A percentile compares a stretch with the other conserved stretches of the same genome.
Conservation (phyloP, 2,329 filamentous ascomycete species). For the Hypoxylon sp. region DNA sequence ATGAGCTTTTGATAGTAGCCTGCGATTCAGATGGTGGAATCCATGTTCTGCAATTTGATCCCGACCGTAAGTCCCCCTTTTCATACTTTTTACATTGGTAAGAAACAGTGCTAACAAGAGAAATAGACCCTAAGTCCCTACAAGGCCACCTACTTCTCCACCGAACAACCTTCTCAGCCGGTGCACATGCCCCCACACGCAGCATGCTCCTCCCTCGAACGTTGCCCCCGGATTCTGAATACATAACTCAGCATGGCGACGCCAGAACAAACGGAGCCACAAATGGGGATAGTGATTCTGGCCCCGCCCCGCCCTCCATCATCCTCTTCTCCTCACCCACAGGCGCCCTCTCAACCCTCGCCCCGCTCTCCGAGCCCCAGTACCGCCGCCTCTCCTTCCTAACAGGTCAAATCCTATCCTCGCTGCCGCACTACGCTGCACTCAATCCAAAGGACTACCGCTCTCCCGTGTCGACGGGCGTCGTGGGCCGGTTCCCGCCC, state of each 20-base stretch:
- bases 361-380: constrained; percentile 81
- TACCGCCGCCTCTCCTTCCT: constrained; percentile 89
- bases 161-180: constrained; percentile 88
- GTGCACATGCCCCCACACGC: constrained; percentile 80
- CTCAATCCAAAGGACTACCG: constrained; percentile 89
- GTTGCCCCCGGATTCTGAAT: constrained; percentile 60
- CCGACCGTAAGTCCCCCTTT: constrained; percentile 78
- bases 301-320: constrained; percentile 55
- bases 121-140: constrained; percentile 91
- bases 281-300: constrained; percentile 53
- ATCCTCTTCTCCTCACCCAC: constrained; percentile 82
- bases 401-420: constrained; percentile 82
- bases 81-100: constrained; percentile 4
- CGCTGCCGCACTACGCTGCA: constrained; percentile 81
- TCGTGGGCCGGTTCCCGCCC: constrained; percentile 59
- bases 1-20: constrained; percentile 85
- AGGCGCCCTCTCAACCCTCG: constrained; percentile 82
- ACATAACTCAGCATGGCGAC: constrained; percentile 50
- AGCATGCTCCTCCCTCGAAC: constrained; percentile 83
- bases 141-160: constrained; percentile 90
- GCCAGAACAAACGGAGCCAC: constrained; percentile 49
- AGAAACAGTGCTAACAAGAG: constrained; percentile 49
- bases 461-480: constrained; percentile 65
- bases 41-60: constrained; percentile 93
- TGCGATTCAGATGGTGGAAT: constrained; percentile 88